phyloP scores from a whole-genome alignment of 2,329 filamentous ascomycete genomes.

The Penicillium sp. region DNA sequence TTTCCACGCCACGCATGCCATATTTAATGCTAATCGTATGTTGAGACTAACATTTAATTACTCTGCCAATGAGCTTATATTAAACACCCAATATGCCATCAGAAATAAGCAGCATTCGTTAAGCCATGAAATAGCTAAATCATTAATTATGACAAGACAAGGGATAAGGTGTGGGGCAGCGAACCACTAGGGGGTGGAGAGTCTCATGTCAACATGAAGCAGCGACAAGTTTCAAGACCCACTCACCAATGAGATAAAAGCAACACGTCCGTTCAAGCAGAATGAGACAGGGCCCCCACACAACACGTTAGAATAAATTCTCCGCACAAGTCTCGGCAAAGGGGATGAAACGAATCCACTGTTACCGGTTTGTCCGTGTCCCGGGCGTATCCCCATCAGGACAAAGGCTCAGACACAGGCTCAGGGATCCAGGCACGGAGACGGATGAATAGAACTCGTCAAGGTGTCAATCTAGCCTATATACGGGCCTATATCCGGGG shows the following conservation, averaged over 20 bases:
- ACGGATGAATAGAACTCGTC: neutral
- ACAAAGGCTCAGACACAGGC: neutral
- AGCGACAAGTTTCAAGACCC: neutral
- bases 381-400: neutral
- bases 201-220: slow-evolving; percentile 1
- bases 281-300: neutral
- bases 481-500: neutral
- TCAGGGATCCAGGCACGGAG: neutral
- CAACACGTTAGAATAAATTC: neutral
- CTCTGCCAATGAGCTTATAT: neutral
- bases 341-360: neutral
- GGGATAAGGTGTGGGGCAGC: neutral
- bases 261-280: neutral
- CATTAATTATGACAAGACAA: slow-evolving; percentile 1
- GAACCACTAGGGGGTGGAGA: neutral
- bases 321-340: neutral
- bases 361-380: neutral
- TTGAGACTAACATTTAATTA: too few relatives aligned
- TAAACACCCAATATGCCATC: neutral
- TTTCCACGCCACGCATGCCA: too few relatives aligned
- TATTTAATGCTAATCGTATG: too few relatives aligned
- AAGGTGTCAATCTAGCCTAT: neutral
- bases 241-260: neutral
- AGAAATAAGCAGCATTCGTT: neutral
- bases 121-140: neutral